These are phyloP conservation scores for Lachancea meyersii DNA, from an alignment of 805 yeast genomes.

Conservation along the genomic window DNA sequence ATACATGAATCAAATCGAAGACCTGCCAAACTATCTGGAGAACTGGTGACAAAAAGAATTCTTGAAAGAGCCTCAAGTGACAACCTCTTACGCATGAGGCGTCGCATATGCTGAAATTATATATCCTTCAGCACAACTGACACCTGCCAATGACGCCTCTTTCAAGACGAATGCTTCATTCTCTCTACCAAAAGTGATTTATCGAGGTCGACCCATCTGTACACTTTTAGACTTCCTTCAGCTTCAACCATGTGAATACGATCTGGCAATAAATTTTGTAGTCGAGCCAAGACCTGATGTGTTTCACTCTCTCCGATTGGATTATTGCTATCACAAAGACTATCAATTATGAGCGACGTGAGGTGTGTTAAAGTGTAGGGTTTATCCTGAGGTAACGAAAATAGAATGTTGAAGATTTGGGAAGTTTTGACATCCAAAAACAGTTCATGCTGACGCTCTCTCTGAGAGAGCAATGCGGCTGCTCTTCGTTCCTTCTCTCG, in stretches of 20 bases:
- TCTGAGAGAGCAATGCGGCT: conserved; percentile 21
- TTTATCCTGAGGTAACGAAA: conserved; percentile 17
- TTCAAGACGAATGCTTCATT: not conserved
- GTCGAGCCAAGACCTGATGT: conserved; percentile 18
- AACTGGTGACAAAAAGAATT: no score
- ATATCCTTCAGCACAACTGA: no score
- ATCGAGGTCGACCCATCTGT: conserved; percentile 24
- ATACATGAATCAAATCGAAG: no score
- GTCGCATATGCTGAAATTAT: no score
- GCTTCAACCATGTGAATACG: conserved; percentile 16
- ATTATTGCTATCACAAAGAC: conserved; percentile 29
- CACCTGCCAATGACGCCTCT: not conserved
- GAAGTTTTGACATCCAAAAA: conserved; percentile 27
- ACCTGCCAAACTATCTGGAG: no score
- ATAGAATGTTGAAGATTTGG: conserved; percentile 26
- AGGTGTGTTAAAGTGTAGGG: conserved; percentile 30
- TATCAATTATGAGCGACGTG: conserved; percentile 25
- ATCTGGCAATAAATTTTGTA: conserved; percentile 16
- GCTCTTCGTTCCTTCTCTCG: conserved; percentile 27
- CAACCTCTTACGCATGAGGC: no score
- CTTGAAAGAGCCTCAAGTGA: not conserved
- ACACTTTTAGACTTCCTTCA: conserved; percentile 29
- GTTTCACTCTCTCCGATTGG: conserved; percentile 29
- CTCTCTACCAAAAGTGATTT: conserved; percentile 8
- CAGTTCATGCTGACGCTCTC: conserved; percentile 24